Base-by-base conservation (phyloP, 495 filamentous ascomycete genomes). In the Hypoxylon lenormandii region DNA sequence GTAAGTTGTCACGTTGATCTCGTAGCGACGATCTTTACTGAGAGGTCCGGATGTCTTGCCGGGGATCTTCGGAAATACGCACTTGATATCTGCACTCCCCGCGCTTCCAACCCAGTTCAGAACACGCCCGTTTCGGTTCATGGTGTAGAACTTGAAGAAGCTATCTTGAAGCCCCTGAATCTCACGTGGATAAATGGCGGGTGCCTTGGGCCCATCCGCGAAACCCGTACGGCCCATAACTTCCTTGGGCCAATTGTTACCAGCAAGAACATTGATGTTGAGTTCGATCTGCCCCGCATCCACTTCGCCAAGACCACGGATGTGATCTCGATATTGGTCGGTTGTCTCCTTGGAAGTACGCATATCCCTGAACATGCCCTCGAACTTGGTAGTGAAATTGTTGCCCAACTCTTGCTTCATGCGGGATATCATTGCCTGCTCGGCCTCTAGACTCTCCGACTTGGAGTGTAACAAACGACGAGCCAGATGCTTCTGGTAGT, bases 321-420 rank as follows among this genome's bases (percentile, higher is more conserved):
- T 85, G 62, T 96, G 85, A 6, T 84, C 81, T 55, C 90, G 89
- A 79, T 93, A 97, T 49, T 84, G 86, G 2, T 86, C 76, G 0
- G 89, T 91, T n/a, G 97, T 81, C 53, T 97, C 96, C 60, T 92
- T 90, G 0, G 93, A 97, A 5, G 93, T 83, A 18, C 90, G 85
- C 90, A 99, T 97, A 73, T 99, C 95, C 77, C 91, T 96, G 78
- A 99, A 99, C 95, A 99, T 99, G 54, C 92, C 87, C 74, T 99
- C 95, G 21, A 98, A 85, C 70, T 95, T 94, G 67, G 87, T 80
- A 0, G 96, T 98, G 76, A 99, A 99, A 50, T 91, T 87, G 68
- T 97, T 96, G 28, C 95, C 95, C 48, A 98, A 86, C 76, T 97
- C 94, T 68, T 93, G 84, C 81, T 97, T 97, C 92, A 99, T 96